Base-by-base conservation (phyloP, 768 basidiomycete genomes). In the Mycena chlorophos region DNA sequence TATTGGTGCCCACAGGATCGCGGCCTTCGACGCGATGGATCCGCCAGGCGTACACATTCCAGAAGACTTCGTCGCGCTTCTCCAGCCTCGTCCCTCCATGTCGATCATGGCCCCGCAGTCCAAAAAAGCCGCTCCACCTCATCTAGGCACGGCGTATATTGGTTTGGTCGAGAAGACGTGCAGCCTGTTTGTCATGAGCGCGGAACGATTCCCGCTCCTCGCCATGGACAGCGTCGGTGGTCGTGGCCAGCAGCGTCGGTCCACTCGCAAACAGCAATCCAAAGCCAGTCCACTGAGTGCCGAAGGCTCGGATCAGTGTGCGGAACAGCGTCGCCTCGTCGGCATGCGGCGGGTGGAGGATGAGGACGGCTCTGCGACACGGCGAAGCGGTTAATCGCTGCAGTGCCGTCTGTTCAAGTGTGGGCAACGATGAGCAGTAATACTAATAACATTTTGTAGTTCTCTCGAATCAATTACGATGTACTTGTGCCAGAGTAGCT, bases 131-230 rank as follows among this genome's bases (percentile, higher is more conserved):
- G 61, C 54, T 19, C 71, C 78, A 26, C 79, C 78, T 3, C 80
- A 83, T 50, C 69, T 77, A 4, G 80, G 86, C 27, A 79, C 83
- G 0, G 93, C 93, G 1, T 97, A 89, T 67, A 85, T 98, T 19
- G 94, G 94, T 2, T 72, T 89, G 17, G 80, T 94, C 16, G 79
- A 83, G 42, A 83, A 86, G 65, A 82, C 81, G 0, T 84, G 80
- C 2, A 89, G 88, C 38, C 76, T 97, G 1, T 96, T 86, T 63
- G 94, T 91, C 19, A 88, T 98, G 84, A 89, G 89, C 59, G 87
- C 90, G 0, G 77, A 81, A 12, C 81, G 80, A 6, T 98, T 83
- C 66, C 96, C 95, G 0, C 77, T 98, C 10, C 88, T 96, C 56
- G 84, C 82, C 4, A 91, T 92, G 63, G 78, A 83, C 2, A 69